Base-by-base conservation (phyloP, 1,284 basidiomycete species). In the Sanghuangporus baumii region DNA sequence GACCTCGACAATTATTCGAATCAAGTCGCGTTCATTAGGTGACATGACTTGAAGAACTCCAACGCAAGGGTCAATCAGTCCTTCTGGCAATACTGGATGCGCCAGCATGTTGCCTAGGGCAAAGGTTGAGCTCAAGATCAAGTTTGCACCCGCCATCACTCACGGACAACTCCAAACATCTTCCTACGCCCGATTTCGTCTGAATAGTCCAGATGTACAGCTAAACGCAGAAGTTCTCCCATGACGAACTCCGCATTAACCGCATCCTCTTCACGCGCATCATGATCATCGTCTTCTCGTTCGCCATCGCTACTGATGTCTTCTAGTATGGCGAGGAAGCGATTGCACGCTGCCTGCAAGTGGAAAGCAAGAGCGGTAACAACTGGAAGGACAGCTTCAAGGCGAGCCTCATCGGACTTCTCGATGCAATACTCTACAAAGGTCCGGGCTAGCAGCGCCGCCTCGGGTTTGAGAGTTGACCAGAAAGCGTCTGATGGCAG, bases 131-230 rank as follows among this genome's bases (percentile, higher is more conserved):
- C 52, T 55, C 47, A 50, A 20, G 31, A 41, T n/a, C 26, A 31
- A 31, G 26, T 31, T 31, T 31, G 26, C 26, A 31, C 3, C 26
- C 84, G 83, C 37, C 98, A 79, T 68, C 98, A 74, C 72, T 98
- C 93, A 2, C 86, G 82, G 66, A 94, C 86, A 41, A 96, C 85
- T 60, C 86, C 83, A 70, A 96, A 96, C 81, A 97, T 92, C 76
- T 94, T 96, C 64, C 96, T 79, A 61, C 96, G 76, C 8, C 97
- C 96, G 70, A 96, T 94, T 74, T 99, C 95, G 74, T 99, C 97
- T 36, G 87, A 87, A 69, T 96, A 98, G 74, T 98, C 96, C 48
- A 95, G 79, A 65, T 89, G 88, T 34, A 94, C 81, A 0, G 92
- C 89, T 59, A 97, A 83, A 59, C 85, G 84, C 40, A 98, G 79